Evolutionary conservation across 768 basidiomycete genomes (phyloP).

Genomic region (Chlorophyllum brunneum): DNA sequence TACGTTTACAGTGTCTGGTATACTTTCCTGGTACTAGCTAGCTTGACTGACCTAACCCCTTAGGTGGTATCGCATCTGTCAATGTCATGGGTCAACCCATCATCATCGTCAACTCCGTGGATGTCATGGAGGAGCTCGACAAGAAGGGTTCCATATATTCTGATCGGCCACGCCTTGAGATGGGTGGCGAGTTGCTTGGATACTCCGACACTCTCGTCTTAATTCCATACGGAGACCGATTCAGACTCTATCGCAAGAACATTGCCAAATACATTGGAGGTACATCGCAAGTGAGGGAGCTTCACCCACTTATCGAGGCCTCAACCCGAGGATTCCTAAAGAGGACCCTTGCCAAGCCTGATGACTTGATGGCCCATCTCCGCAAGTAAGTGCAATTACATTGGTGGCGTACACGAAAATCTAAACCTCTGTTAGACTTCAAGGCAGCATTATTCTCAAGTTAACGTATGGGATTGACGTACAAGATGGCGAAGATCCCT

Average conservation of each 20-base stretch:
- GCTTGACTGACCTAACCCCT: neutral
- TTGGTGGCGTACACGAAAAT: neutral
- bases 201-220: slow-evolving; percentile 45
- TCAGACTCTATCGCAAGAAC: slow-evolving; percentile 40
- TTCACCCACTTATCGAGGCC: slow-evolving; percentile 29
- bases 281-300: slow-evolving; percentile 24
- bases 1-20: slow-evolving; percentile 16
- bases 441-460: slow-evolving; percentile 50
- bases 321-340: slow-evolving; percentile 35
- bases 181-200: slow-evolving; percentile 49
- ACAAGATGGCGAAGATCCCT: slow-evolving; percentile 47
- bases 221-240: slow-evolving; percentile 37
- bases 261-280: slow-evolving; percentile 38
- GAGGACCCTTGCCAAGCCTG: slow-evolving; percentile 28
- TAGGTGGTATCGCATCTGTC: slow-evolving; percentile 36
- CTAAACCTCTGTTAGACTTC: slow-evolving; percentile 29
- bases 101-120: slow-evolving; percentile 44
- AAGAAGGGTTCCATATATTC: slow-evolving; percentile 45
- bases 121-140: slow-evolving; percentile 43
- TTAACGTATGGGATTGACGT: slow-evolving; percentile 57
- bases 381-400: slow-evolving; percentile 33
- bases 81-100: slow-evolving; percentile 41
- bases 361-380: slow-evolving; percentile 30
- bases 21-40: neutral
- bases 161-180: slow-evolving; percentile 42